These are phyloP conservation scores for Beauveria asiatica DNA, from an alignment of 2,329 filamentous ascomycete genomes.

Conservation along the genomic window DNA sequence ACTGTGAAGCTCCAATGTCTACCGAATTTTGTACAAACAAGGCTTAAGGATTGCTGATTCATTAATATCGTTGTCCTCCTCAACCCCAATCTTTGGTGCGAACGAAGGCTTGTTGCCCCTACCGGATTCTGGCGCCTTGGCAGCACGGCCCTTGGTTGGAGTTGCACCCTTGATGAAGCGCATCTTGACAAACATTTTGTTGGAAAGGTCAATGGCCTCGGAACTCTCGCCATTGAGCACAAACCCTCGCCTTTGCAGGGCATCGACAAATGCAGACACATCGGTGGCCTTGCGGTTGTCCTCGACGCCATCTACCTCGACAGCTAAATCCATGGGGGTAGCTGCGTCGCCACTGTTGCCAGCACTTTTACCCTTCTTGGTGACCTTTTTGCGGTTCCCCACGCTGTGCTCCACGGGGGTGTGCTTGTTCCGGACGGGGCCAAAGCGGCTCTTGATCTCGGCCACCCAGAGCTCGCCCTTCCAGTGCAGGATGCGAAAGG, in stretches of 20 bases:
- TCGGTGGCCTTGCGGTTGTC: constrained; percentile 67
- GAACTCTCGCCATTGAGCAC: constrained; percentile 60
- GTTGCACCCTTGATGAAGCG: constrained; percentile 78
- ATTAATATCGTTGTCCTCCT: constrained; percentile 54
- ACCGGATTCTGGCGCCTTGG: constrained; percentile 47
- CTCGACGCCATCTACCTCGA: constrained; percentile 62
- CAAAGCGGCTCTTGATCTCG: constrained; percentile 91
- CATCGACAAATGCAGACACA: constrained; percentile 77
- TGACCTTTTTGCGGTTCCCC: constrained; percentile 53
- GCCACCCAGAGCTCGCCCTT: constrained; percentile 96
- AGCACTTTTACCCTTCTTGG: constrained; percentile 40
- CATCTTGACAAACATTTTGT: constrained; percentile 99
- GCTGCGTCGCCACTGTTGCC: constrained; percentile 40
- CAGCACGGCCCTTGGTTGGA: constrained; percentile 69
- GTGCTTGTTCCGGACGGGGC: constrained; percentile 29
- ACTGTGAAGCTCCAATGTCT: not conserved
- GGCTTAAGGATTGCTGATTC: constrained; percentile 71
- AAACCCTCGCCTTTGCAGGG: constrained; percentile 73
- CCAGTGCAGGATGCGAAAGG: constrained; percentile 82
- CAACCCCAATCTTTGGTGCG: constrained; percentile 39
- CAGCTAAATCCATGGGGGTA: constrained; percentile 49
- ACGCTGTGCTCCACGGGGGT: constrained; percentile 58
- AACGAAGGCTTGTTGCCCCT: constrained; percentile 44
- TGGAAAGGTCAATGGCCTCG: constrained; percentile 66
- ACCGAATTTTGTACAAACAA: constrained; percentile 90